These are phyloP conservation scores for Vigna radiata DNA, from an alignment of 306 rosid genomes.

Conservation along the genomic window DNA sequence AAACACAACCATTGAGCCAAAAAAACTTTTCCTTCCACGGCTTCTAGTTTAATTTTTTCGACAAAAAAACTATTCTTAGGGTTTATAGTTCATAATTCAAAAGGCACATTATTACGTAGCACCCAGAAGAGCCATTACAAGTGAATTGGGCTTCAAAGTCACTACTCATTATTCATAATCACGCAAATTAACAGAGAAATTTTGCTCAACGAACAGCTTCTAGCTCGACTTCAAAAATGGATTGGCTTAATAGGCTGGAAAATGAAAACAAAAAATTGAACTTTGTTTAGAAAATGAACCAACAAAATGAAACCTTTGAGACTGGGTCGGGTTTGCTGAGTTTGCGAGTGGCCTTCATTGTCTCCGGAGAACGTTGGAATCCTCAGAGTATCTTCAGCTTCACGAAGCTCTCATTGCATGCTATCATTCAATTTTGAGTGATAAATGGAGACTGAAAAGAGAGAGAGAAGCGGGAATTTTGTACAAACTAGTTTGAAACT, in stretches of 20 bases:
- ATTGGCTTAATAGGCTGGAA: slow-evolving; percentile 30
- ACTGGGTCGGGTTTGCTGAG: slow-evolving; percentile 52
- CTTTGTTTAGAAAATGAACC: background rate
- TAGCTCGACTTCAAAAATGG: background rate
- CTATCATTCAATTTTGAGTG: slow-evolving; percentile 15
- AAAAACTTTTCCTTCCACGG: background rate
- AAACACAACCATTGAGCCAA: background rate
- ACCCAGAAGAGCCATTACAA: background rate
- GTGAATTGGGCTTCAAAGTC: background rate
- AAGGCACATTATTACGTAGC: background rate
- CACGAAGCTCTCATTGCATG: background rate
- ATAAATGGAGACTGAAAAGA: background rate
- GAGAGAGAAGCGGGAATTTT: slow-evolving; percentile 43
- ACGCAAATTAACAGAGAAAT: background rate
- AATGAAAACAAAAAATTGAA: slow-evolving; percentile 20
- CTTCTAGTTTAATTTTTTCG: background rate
- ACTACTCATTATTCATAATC: background rate
- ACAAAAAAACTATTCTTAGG: slow-evolving; percentile 29
- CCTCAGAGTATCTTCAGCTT: slow-evolving; percentile 24
- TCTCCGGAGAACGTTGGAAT: slow-evolving; percentile 23
- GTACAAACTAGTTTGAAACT: too few species aligned
- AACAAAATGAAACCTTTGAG: slow-evolving; percentile 48
- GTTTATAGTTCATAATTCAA: slow-evolving; percentile 14
- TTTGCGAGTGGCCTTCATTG: slow-evolving; percentile 61
- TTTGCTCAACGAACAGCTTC: background rate